Evolutionary conservation across 805 yeast species (phyloP).

Genomic region (Saccharomycopsis vini): DNA sequence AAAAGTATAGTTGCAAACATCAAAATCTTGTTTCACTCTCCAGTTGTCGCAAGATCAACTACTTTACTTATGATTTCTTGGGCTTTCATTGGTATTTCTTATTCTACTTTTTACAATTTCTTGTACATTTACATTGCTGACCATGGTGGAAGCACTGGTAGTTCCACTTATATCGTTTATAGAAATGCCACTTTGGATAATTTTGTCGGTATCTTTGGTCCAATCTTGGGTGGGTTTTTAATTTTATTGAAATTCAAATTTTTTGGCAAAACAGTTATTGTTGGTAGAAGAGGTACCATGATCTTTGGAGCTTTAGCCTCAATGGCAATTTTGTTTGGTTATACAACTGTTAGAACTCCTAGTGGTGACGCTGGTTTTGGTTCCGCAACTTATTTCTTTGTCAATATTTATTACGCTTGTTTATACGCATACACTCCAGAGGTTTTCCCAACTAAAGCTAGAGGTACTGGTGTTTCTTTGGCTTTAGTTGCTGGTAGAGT

Average conservation of each 20-base stretch:
- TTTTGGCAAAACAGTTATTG: conserved; percentile 17
- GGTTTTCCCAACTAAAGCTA: conserved; percentile 41
- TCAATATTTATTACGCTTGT: conserved; percentile 46
- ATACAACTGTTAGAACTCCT: conserved; percentile 48
- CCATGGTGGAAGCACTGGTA: conserved; percentile 40
- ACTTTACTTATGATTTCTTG: too few species aligned
- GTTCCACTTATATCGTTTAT: conserved; percentile 32
- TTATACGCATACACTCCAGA: conserved; percentile 63
- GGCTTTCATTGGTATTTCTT: too few species aligned
- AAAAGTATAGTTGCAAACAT: conserved; percentile 41
- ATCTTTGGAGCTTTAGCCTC: conserved; percentile 39
- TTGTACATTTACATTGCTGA: too few species aligned
- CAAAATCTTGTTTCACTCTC: too few species aligned
- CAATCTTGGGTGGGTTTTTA: conserved; percentile 38
- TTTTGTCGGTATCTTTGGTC: conserved; percentile 42
- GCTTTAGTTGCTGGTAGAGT: conserved; percentile 45
- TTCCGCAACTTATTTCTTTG: conserved; percentile 37
- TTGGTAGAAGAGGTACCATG: conserved; percentile 51
- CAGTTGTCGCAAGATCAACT: too few species aligned
- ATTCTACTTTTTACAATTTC: too few species aligned
- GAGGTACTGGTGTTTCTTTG: conserved; percentile 56
- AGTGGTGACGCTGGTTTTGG: conserved; percentile 42
- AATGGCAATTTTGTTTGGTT: conserved; percentile 48
- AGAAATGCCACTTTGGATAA: conserved; percentile 40
- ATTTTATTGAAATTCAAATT: too few species aligned